Base-by-base conservation (phyloP, 148 eudicot species). In the Diospyros lotus region DNA sequence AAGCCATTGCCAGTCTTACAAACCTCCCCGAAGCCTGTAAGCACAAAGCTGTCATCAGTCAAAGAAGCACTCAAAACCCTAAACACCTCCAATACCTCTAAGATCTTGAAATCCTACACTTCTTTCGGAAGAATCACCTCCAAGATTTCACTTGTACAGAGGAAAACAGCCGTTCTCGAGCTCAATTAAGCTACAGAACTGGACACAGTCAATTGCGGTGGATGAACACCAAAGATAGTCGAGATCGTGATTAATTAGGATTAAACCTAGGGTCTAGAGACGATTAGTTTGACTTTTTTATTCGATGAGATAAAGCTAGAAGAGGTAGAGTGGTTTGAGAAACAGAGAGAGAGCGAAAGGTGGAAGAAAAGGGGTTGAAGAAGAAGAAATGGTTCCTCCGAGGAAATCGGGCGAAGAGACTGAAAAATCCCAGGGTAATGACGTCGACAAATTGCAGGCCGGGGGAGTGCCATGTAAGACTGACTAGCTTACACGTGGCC, bases 401-500 rank as follows among this genome's bases (percentile, higher is more conserved):
- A 62, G 17, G 7, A 41, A 28, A 9, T 42, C 52, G 46, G 5
- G 18, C 59, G 12, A 52, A 41, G 48, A 43, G 18, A 17, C 15
- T 38, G 46, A 7, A 1, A 1, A 2, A 53, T 58, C 44, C 50
- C 9, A 58, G 55, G 44, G 5, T 54, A 74, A 74, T 74, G 78
- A 74, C 78, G 74, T 74, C 78, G 74, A 45, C 48, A 11, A 59
- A 48, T 3, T 68, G 68, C 63, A 73, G 81, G 81, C 41, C 70
- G 43, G 6, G 41, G 18, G 56, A 40, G 39, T 7, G 79, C 53
- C 80, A 80, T 73, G 80, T 72, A 42, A 50, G 73, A 28, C 45
- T 13, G n/a, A 5, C 28, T 40, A 7, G 5, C 15, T 11, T 42
- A 43, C 70, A 50, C 9, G 75, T 64, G 5, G 59, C 46, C 4